Evolutionary conservation across 306 rosid genomes (phyloP), one percentile per base, ranked within the genome.

Genomic region (Morella rubra): DNA sequence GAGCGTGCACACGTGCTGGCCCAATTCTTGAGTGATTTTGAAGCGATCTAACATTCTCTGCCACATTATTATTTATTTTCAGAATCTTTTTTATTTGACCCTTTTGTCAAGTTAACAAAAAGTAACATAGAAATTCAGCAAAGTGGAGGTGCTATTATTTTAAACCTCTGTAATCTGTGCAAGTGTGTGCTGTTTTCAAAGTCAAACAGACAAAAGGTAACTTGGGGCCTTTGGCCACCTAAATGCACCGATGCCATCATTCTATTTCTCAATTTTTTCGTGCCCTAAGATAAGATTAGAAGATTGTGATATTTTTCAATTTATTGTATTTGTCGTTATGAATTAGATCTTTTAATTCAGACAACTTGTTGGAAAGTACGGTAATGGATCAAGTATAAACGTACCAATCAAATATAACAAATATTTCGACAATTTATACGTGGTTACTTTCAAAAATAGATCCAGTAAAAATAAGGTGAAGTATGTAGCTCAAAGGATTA

Each of bases 1-100:
- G 60, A 79, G 56, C 76, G 68, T 80, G 73, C 74, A 19, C 91
- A 83, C 90, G 87, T 80, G 91, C 84, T 79, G 89, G 83, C 84
- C 88, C 85, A 68, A 1, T 69, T 73, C 37, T 37, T 81, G 93
- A 86, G 93, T 91, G 58, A 67, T 84, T 72, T 80, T 81, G 8
- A 84, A 84, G 85, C 70, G 52, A 81, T 56, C 69, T 81, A 56
- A 81, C 83, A 75, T 81, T 74, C 81, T 71, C 80, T 54, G 55
- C 61, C 44, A 56, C 40, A 16, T 7, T 14, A 18, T 20, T 40
- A 32, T 32, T 32, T 32, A 32, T 2, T 32, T 32, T 32, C 37
- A 32, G 37, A 32, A 32, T 32, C 32, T 32, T 32, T 32, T 32
- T 32, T 32, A 32, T 32, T 32, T 32, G 37, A 32, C 37, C 37